Conservation (phyloP, 495 filamentous ascomycete genomes). For the Pseudomonodictys pantanalensis region DNA sequence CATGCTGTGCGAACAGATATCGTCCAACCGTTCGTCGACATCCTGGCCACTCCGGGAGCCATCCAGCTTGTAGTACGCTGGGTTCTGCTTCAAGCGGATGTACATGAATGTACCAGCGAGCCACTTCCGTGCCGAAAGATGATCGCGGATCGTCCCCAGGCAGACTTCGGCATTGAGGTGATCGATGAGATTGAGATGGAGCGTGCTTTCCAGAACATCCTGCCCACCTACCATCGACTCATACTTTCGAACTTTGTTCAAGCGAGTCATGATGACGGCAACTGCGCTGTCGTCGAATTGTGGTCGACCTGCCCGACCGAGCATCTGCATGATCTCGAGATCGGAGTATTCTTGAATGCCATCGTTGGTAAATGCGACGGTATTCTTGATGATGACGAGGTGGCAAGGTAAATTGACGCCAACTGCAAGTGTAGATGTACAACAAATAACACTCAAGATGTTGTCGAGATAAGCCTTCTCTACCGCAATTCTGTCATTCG, state of each 20-base stretch:
- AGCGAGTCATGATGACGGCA: conserved; percentile 82
- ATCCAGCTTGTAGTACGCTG: conserved; percentile 70
- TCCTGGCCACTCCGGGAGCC: conserved; percentile 53
- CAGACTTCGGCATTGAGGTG: conserved; percentile 94
- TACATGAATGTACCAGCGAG: conserved; percentile 83
- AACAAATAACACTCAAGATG: conserved; percentile 84
- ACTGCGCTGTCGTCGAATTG: conserved; percentile 86
- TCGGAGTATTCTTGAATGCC: conserved; percentile 77
- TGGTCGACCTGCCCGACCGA: conserved; percentile 87
- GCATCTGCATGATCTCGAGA: conserved; percentile 97
- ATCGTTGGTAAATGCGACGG: conserved; percentile 65
- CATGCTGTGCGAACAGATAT: conserved; percentile 79
- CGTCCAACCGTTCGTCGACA: conserved; percentile 68
- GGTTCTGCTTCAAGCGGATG: conserved; percentile 77
- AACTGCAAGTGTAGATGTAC: conserved; percentile 90
- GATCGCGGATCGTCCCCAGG: conserved; percentile 70
- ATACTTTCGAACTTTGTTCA: conserved; percentile 66
- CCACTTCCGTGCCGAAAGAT: conserved; percentile 76
- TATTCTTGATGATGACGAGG: conserved; percentile 90
- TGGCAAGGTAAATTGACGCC: conserved; percentile 93
- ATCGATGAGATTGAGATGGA: conserved; percentile 85
- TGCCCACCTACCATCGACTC: conserved; percentile 80
- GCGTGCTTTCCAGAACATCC: conserved; percentile 79
- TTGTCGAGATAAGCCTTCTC: conserved; percentile 74
- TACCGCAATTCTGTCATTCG: conserved; percentile 64